Evolutionary conservation across 2,329 filamentous ascomycete genomes (phyloP), one percentile per base, ranked within the genome.

Genomic region (Botrytis fragariae): DNA sequence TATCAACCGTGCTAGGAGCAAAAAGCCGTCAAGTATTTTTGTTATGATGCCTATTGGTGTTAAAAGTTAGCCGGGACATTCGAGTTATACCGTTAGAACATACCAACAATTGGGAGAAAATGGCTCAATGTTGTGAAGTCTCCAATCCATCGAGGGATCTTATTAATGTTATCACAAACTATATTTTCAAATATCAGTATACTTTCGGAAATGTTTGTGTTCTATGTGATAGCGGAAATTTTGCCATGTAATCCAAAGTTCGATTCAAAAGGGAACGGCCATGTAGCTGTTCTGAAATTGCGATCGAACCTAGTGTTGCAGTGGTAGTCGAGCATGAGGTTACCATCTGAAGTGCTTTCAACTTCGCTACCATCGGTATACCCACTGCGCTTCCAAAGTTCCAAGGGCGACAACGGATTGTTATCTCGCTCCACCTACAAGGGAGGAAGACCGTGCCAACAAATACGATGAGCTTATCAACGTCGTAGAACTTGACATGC

Each of bases 291-390:
- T 18, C 4, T 10, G 32, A 67, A 48, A 35, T 35, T 32, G 29
- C 0, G 5, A 29, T 39, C 4, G 20, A 67, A 39, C 9, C 7
- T 3, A 3, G 32, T 12, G 1, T 18, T 0, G 14, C 0, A 0
- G 44, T 67, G 63, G 7, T 35, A 67, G 5, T 10, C 0, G 5
- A 37, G 9, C 57, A 60, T 6, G 10, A 0, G 1, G 1, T 25
- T 61, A 37, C 3, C 32, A 20, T 25, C 37, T 25, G 22, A 61
- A 1, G 0, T 37, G 20, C 3, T 0, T 22, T 60, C 20, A 60
- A 25, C 1, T 60, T 14, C 4, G 57, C 32, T 25, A 9, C 8
- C 5, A n/a, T 67, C 22, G 16, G 6, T 29, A 48, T 45, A 22
- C 4, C 10, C 29, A 10, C 22, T 35, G 16, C 20, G n/a, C 14